Evolutionary conservation across 345 rosid genomes (phyloP).

Genomic region (Ceriops tagal): DNA sequence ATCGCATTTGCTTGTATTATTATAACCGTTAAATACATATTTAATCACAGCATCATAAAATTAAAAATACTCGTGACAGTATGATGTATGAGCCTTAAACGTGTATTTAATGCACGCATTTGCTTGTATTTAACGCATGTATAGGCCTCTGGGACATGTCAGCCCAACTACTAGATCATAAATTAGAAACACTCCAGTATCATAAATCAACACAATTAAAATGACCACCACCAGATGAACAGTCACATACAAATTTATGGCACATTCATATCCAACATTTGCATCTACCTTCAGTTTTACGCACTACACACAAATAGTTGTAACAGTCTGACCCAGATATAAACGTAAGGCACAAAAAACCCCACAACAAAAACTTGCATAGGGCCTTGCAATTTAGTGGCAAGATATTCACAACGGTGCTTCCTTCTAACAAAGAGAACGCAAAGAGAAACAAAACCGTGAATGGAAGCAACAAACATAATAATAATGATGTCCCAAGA

Average conservation of each 20-base stretch:
- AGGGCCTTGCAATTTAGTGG: conserved; percentile 7
- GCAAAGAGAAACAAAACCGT: not conserved
- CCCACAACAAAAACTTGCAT: not conserved
- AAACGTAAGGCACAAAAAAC: not conserved
- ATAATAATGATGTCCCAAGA: not conserved
- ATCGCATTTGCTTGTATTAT: too few species aligned
- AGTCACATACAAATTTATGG: not conserved
- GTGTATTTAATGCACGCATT: too few species aligned
- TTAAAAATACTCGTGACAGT: too few species aligned
- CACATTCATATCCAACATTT: not conserved
- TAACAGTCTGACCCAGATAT: conserved; percentile 3
- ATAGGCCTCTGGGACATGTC: too few species aligned
- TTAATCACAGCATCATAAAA: too few species aligned
- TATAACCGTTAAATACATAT: too few species aligned
- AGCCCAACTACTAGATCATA: too few species aligned
- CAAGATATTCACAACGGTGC: conserved; percentile 5
- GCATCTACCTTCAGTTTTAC: not conserved
- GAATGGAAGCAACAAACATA: not conserved
- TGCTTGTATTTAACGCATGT: too few species aligned
- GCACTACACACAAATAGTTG: not conserved
- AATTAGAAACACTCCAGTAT: too few species aligned
- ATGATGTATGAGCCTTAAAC: too few species aligned
- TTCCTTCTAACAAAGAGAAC: conserved; percentile 13
- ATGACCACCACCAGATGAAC: too few species aligned
- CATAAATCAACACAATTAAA: too few species aligned